Base-by-base conservation (phyloP, 163 green algal species). In the Coccomyxa subellipsoidea region DNA sequence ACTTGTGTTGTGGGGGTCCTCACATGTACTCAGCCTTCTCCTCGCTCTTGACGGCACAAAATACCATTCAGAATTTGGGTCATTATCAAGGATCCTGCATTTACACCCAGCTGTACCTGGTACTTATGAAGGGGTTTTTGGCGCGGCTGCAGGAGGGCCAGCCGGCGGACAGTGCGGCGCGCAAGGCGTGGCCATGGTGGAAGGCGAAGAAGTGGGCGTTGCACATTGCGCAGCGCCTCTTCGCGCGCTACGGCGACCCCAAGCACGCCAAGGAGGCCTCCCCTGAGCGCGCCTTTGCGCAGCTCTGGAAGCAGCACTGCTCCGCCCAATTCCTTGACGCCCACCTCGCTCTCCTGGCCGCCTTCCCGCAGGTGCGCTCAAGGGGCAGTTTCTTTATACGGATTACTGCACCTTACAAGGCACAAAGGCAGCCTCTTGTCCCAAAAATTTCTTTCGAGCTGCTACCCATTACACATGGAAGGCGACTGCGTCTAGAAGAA, bases 151-250 rank as follows among this genome's bases (percentile, higher is more conserved):
- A 89, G 83, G 84, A 92, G 70, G 85, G 88, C n/a, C 76, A 89
- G 83, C 92, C 93, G 5, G 69, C 87, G 54, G 91, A 95, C 82
- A 27, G 66, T 12, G 92, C 96, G 7, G 84, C 91, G 10, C 89
- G 92, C 15, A 87, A 89, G 54, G 79, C 85, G 23, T 97, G 90
- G 88, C 80, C 90, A 15, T 99, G 94, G 94, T 99, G 96, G 95
- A 99, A 99, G 86, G 89, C 89, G 38, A 97, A 97, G 87, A 99
- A 99, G 90, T 99, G 96, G 96, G 89, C 92, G 53, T 88, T 98
- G 83, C 94, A 98, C 89, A 94, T 98, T 81, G 91, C 87, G 5
- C 93, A 96, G 84, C 90, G 95, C 69, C 76, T 98, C 12, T 98
- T 98, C 88, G 96, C 90, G 82, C 87, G 92, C 77, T 98, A 97